Evolutionary conservation across 2,329 filamentous ascomycete genomes (phyloP), one percentile per base, ranked within the genome.

Genomic region (Teratosphaeria zuluensis): DNA sequence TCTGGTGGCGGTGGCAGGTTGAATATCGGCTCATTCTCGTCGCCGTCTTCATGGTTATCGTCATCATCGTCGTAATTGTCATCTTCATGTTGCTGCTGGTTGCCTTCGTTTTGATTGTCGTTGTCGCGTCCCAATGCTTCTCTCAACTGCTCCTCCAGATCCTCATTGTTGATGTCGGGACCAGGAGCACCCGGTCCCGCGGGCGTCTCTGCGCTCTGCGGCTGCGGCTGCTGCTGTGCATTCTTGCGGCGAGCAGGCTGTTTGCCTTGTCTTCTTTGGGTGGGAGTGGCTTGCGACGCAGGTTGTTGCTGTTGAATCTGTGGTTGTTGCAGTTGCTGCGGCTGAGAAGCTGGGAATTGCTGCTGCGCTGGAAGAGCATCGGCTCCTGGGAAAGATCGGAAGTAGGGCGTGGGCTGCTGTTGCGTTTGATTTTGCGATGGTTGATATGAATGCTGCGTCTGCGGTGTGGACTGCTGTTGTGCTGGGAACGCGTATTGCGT

Each of bases 1-100:
- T 71, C 69, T 6, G 69, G 69, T 21, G 69, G 69, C 5, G 69
- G 67, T 12, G 69, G 68, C 16, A 71, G 56, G 38, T 68, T 64
- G 55, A 67, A 71, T 7, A 71, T 61, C 1, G 69, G 66, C 55
- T 68, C 66, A 31, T 66, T 59, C 7, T 56, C 56, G 42, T 64
- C 61, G 9, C 60, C 58, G 14, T 58, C 58, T 4, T 62, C 52
- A 56, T 54, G 30, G 12, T 48, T 38, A 8, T 58, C 52, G 35
- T 64, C 61, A 12, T 65, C 63, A 30, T 65, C 63, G 16, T 67
- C 64, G 30, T 67, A 63, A 24, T 67, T 62, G 11, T 68, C 65
- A 48, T 66, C 60, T 31, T 62, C 61, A 14, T 63, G 57, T 4
- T 59, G 51, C 24, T 60, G 46, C 21, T 56, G 53, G 16, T 63